Percentiles rank a stretch among this genome's conserved stretches.
Conservation (phyloP, 2,329 filamentous ascomycete genomes). For the Sporothrix globosa region DNA sequence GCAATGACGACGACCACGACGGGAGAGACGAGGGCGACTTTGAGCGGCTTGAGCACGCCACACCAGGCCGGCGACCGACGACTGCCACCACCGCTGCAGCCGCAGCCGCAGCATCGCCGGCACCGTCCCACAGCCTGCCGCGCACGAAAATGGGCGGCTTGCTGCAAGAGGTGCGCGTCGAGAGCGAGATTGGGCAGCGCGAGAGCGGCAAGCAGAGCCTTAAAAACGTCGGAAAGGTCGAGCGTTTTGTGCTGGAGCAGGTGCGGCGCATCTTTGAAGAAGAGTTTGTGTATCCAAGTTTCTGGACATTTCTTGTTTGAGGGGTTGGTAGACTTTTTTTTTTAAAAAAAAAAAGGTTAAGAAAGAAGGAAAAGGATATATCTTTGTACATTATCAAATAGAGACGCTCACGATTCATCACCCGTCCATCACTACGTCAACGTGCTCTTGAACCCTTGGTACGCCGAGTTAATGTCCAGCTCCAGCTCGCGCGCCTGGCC, state of each 20-base stretch:
- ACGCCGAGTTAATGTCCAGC: constrained; percentile 91
- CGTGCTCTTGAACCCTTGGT: constrained; percentile 87
- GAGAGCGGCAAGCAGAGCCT: constrained; percentile 91
- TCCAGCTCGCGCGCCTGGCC: constrained; percentile 87
- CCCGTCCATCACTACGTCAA: constrained; percentile 53
- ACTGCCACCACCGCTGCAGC: constrained; percentile 32
- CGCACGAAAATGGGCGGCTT: constrained; percentile 66
- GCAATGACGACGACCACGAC: neutral
- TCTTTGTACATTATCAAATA: constrained; percentile 23
- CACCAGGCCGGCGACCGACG: constrained; percentile 37
- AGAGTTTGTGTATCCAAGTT: constrained; percentile 97
- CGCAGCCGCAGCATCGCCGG: constrained; percentile 36
- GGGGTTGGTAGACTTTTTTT: neutral
- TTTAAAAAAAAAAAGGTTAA: neutral
- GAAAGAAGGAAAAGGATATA: neutral
- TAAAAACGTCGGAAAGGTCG: constrained; percentile 98
- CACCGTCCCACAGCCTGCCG: constrained; percentile 2
- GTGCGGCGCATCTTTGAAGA: constrained; percentile 97
- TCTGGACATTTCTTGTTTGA: constrained; percentile 93
- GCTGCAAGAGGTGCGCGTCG: constrained; percentile 89
- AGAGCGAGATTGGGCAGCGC: constrained; percentile 94
- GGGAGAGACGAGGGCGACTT: neutral
- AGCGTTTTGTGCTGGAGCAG: constrained; percentile 95
- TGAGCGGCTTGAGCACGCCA: neutral
- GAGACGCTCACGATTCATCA: neutral